Conservation (phyloP, 2,329 filamentous ascomycete species). For the Penicillium sp. region DNA sequence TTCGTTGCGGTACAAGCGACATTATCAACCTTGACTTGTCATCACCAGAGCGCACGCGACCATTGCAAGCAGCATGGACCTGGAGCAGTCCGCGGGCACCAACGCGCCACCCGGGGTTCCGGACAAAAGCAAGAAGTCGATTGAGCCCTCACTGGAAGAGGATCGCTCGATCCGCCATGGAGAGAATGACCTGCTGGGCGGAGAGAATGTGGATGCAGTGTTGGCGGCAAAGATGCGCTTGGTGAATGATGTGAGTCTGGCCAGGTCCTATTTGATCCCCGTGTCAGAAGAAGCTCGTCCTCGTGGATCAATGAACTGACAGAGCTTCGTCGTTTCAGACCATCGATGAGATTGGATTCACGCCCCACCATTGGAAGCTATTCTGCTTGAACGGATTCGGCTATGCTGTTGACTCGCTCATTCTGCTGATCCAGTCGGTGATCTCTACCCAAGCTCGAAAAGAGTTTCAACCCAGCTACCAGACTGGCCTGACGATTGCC, state of each 20-base stretch:
- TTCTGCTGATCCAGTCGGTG: constrained; percentile 38
- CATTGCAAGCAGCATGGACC: constrained; percentile 1
- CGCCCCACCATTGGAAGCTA: constrained; percentile 57
- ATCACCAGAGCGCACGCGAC: background rate
- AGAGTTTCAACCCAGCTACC: constrained; percentile 28
- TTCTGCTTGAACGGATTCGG: constrained; percentile 64
- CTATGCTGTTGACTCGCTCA: constrained; percentile 42
- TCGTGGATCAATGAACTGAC: background rate
- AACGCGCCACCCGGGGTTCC: background rate
- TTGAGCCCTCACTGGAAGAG: constrained; percentile 2
- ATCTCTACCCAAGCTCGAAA: constrained; percentile 21
- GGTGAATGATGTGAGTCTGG: constrained; percentile 31
- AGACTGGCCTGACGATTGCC: constrained; percentile 40
- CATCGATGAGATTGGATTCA: constrained; percentile 61
- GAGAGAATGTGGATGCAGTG: constrained; percentile 35
- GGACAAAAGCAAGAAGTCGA: constrained; percentile 4
- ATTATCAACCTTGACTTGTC: background rate
- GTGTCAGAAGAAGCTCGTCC: background rate
- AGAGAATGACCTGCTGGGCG: constrained; percentile 15
- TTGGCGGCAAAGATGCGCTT: constrained; percentile 41
- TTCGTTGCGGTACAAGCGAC: background rate
- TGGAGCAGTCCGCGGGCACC: constrained; percentile 5
- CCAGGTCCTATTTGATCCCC: background rate
- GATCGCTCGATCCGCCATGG: constrained; percentile 17
- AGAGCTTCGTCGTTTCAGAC: constrained; percentile 9